Evolutionary conservation across 192 early-diverging fungal species (phyloP).

Genomic region (Coemansia sp.): DNA sequence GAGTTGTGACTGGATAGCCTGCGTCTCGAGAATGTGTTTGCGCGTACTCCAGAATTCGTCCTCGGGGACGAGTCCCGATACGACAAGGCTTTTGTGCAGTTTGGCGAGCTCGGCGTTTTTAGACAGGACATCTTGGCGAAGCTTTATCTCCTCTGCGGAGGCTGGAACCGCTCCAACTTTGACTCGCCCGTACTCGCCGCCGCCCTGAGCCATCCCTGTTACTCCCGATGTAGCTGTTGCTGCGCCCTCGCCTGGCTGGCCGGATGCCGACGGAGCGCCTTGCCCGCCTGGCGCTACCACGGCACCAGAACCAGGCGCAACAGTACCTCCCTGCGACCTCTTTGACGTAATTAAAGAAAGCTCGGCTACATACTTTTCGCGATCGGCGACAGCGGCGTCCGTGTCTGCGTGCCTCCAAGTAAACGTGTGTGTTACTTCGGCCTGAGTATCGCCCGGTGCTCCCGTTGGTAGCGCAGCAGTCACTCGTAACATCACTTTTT

Average conservation of each 20-base stretch:
- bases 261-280: not conserved
- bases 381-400: slow-evolving; percentile 55
- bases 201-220: slow-evolving; percentile 17
- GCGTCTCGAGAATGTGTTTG: slow-evolving; percentile 71
- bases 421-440: slow-evolving; percentile 55
- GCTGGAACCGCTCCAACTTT: slow-evolving; percentile 48
- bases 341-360: slow-evolving; percentile 31
- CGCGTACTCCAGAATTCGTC: slow-evolving; percentile 94
- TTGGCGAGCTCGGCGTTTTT: slow-evolving; percentile 67
- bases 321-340: not conserved
- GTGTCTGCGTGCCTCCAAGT: slow-evolving; percentile 50
- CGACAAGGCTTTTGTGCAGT: slow-evolving; percentile 79
- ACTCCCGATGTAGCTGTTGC: slow-evolving; percentile 11
- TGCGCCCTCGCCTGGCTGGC: slow-evolving; percentile 5
- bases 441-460: slow-evolving; percentile 30
- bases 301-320: not conserved
- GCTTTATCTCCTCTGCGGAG: slow-evolving; percentile 63
- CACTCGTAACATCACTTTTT: slow-evolving; percentile 63
- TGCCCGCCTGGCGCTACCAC: not conserved
- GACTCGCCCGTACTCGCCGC: slow-evolving; percentile 45
- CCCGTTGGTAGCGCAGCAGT: slow-evolving; percentile 21
- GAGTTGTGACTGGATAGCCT: slow-evolving; percentile 67
- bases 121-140: slow-evolving; percentile 64
- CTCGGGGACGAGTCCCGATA: slow-evolving; percentile 74
- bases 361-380: slow-evolving; percentile 43